These are phyloP conservation scores for Paxillus ammoniavirescens DNA, from an alignment of 768 basidiomycete species.

Conservation along the genomic window DNA sequence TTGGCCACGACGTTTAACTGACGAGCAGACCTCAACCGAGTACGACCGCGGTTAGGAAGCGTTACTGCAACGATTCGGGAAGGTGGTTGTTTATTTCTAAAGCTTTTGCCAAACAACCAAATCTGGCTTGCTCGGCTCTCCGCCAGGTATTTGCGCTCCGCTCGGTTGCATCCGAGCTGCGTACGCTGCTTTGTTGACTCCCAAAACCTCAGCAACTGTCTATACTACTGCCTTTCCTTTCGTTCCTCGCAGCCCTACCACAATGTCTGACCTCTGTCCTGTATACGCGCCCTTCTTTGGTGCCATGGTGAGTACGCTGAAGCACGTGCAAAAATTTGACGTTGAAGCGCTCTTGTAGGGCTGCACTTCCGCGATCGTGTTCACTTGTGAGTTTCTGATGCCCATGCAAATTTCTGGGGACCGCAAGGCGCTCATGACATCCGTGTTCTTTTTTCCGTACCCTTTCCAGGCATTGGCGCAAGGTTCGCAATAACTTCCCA, in stretches of 20 bases:
- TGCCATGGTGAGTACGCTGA: conserved; percentile 69
- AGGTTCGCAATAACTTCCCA: conserved; percentile 48
- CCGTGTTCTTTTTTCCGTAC: background rate
- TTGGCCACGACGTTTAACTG: background rate
- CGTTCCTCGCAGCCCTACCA: conserved; percentile 3
- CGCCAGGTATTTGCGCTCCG: conserved; percentile 24
- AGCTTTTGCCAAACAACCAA: conserved; percentile 27
- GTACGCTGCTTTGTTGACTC: conserved; percentile 9
- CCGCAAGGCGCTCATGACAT: background rate
- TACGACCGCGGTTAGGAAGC: background rate
- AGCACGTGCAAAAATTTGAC: background rate
- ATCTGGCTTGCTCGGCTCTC: background rate
- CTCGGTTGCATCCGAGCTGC: conserved; percentile 19
- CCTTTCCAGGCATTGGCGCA: conserved; percentile 72
- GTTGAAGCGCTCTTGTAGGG: conserved; percentile 52
- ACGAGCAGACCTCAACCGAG: too few relatives aligned
- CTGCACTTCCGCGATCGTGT: conserved; percentile 94
- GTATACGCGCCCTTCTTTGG: conserved; percentile 99
- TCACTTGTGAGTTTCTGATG: conserved; percentile 75
- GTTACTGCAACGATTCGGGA: background rate
- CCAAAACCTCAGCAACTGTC: background rate
- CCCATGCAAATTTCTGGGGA: background rate
- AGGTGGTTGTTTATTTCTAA: conserved; percentile 31
- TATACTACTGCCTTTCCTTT: background rate
- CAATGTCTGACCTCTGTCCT: conserved; percentile 81